Percentiles rank a stretch among this genome's conserved stretches.
These are phyloP conservation scores for Russula abietina DNA, from an alignment of 768 basidiomycete genomes.

Conservation along the genomic window DNA sequence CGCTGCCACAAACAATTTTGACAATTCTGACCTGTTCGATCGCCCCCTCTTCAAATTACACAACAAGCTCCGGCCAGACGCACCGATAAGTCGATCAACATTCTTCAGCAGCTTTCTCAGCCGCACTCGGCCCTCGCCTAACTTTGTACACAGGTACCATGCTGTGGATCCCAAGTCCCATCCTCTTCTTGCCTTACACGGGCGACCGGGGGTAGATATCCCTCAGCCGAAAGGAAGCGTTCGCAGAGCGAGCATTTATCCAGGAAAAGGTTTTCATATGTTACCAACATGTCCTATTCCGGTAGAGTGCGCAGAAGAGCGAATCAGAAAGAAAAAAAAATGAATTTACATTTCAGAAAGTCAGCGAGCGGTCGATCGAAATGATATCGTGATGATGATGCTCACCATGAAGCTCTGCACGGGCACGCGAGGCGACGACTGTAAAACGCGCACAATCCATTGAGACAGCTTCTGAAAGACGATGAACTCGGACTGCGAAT, in stretches of 20 bases:
- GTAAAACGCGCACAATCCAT: conserved; percentile 54
- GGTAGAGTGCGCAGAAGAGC: conserved; percentile 7
- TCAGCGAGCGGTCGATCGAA: not conserved
- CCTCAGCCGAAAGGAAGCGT: conserved; percentile 62
- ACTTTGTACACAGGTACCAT: conserved; percentile 38
- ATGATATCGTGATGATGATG: not conserved
- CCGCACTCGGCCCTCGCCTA: not conserved
- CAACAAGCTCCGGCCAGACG: conserved; percentile 4
- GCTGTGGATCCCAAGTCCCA: conserved; percentile 45
- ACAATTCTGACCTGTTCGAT: not conserved
- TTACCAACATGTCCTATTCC: conserved; percentile 43
- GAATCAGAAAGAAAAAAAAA: conserved; percentile 1
- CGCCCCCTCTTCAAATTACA: no score
- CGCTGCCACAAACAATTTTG: not conserved
- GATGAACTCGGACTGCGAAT: conserved; percentile 60
- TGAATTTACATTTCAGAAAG: not conserved
- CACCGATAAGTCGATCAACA: not conserved
- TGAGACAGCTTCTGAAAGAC: conserved; percentile 64
- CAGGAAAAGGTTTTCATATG: conserved; percentile 58
- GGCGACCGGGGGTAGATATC: conserved; percentile 66
- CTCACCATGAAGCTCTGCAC: conserved; percentile 50
- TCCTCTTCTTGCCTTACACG: conserved; percentile 45
- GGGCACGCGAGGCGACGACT: conserved; percentile 46
- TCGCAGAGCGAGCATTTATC: conserved; percentile 54
- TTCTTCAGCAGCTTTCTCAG: not conserved